phyloP scores from a whole-genome alignment of 208 protist genomes.

The Trypanosoma congolense region DNA sequence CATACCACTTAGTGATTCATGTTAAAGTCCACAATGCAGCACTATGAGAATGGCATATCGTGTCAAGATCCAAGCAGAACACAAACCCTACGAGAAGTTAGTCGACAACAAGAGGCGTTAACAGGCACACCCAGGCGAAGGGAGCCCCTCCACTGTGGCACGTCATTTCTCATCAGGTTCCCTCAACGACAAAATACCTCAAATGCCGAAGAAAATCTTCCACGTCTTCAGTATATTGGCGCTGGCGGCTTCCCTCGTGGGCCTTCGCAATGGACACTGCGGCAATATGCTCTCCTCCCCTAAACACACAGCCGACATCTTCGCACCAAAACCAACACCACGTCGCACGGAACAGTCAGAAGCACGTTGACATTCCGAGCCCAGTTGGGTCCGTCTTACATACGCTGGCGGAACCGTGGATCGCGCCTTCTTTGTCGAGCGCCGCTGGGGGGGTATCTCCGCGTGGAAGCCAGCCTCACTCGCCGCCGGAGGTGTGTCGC shows the following conservation, averaged over 20 bases:
- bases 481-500: not conserved
- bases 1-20: no score
- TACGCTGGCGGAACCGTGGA: not conserved
- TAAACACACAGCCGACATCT: constrained; percentile 10
- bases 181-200: not conserved
- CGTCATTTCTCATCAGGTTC: no score
- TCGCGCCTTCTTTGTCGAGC: not conserved
- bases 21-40: no score
- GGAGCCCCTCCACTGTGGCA: not conserved
- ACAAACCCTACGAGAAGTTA: not conserved
- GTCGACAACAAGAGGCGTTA: not conserved
- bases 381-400: not conserved
- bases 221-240: constrained; percentile 19
- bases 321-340: not conserved
- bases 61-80: no score
- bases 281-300: not conserved
- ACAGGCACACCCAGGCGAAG: no score
- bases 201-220: constrained; percentile 18
- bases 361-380: not conserved
- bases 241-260: not conserved
- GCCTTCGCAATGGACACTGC: not conserved
- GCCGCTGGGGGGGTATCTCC: not conserved
- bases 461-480: no score
- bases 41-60: no score
- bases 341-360: not conserved